Conservation (phyloP, 1,139 yeast genomes). For the Hyphopichia wangnamkhiaoensis region DNA sequence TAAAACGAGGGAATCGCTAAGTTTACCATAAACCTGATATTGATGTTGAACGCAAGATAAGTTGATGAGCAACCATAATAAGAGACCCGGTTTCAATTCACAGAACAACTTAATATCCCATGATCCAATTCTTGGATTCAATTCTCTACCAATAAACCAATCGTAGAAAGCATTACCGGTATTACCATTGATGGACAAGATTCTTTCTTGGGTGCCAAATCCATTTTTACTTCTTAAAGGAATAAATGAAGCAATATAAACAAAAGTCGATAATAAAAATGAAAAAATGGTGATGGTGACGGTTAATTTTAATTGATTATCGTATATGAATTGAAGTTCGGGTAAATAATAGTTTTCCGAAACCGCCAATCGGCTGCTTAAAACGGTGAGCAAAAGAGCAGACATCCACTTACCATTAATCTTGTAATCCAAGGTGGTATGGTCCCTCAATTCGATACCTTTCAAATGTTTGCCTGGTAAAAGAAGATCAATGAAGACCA, state of each 20-base stretch:
- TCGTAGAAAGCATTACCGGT: slow-evolving; percentile 75
- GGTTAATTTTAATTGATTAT: slow-evolving; percentile 65
- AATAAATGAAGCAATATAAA: slow-evolving; percentile 67
- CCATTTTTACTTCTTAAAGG: slow-evolving; percentile 57
- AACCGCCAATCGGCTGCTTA: slow-evolving; percentile 51
- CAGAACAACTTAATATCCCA: slow-evolving; percentile 90
- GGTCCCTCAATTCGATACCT: slow-evolving; percentile 79
- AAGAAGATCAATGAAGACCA: slow-evolving; percentile 62
- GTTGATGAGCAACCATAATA: slow-evolving; percentile 81
- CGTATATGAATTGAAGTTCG: slow-evolving; percentile 74
- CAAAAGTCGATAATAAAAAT: slow-evolving; percentile 58
- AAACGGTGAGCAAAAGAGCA: slow-evolving; percentile 42
- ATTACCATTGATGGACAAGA: slow-evolving; percentile 86
- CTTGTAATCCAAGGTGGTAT: slow-evolving; percentile 66
- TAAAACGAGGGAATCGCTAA: slow-evolving; percentile 72
- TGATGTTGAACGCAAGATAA: slow-evolving; percentile 81
- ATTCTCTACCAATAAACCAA: slow-evolving; percentile 96
- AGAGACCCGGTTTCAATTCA: slow-evolving; percentile 93
- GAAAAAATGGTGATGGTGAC: slow-evolving; percentile 67
- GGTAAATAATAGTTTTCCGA: slow-evolving; percentile 61
- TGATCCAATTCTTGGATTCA: slow-evolving; percentile 84
- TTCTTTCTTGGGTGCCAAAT: slow-evolving; percentile 58
- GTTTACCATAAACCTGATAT: slow-evolving; percentile 57
- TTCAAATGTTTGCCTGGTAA: slow-evolving; percentile 70
- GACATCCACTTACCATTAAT: slow-evolving; percentile 76